phyloP scores from a whole-genome alignment of 495 filamentous ascomycete genomes.

The Neurospora discreta region DNA sequence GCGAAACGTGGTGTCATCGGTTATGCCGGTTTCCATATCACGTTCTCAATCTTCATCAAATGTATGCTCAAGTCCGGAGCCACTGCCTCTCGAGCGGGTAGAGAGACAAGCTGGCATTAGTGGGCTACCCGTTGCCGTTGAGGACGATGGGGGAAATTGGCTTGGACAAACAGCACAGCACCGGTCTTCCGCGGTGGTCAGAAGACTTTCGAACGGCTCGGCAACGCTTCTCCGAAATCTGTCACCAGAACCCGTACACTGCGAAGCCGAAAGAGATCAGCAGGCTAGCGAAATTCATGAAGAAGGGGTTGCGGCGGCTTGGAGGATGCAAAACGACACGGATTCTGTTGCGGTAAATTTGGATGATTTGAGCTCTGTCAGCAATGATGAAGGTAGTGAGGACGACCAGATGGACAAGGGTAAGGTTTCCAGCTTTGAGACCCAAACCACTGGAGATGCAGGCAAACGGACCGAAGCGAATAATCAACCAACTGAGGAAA shows the following conservation, averaged over 20 bases:
- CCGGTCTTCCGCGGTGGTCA: conserved; percentile 15
- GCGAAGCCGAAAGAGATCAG: conserved; percentile 6
- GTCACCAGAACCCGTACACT: conserved; percentile 27
- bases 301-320: conserved; percentile 31
- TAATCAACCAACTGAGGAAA: background rate
- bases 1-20: background rate
- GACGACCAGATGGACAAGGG: background rate
- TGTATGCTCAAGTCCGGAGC: conserved; percentile 8
- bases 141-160: conserved; percentile 15
- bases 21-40: background rate
- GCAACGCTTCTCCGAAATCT: conserved; percentile 32
- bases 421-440: background rate
- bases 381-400: conserved; percentile 8
- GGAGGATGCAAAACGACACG: conserved; percentile 19
- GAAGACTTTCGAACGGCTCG: conserved; percentile 37
- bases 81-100: conserved; percentile 20
- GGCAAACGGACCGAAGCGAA: background rate
- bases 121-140: conserved; percentile 41
- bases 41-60: background rate
- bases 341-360: conserved; percentile 44
- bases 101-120: conserved; percentile 37
- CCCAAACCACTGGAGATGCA: background rate
- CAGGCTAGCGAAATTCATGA: conserved; percentile 26
- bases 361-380: conserved; percentile 37
- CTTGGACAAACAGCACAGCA: background rate